Conservation (phyloP, 179 eudicot species). For the Beta corolliflora region DNA sequence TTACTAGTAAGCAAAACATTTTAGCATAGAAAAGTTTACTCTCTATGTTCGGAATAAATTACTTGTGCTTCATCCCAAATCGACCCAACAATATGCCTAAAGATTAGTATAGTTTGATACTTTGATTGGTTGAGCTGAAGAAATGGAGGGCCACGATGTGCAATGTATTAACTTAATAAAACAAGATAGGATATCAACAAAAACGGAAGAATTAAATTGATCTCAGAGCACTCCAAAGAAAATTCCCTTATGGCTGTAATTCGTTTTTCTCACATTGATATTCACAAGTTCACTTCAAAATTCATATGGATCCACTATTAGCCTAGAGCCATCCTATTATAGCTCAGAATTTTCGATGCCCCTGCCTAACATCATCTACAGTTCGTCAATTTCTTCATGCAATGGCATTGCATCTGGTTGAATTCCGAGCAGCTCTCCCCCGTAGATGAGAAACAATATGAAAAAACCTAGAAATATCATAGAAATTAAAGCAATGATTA, state of each 20-base stretch:
- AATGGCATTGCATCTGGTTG: constrained; percentile 38
- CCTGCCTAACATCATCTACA: constrained; percentile 20
- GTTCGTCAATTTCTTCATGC: constrained; percentile 23
- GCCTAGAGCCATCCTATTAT: not conserved
- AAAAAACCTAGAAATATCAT: constrained; percentile 16
- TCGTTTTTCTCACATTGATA: not conserved
- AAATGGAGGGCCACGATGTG: no score
- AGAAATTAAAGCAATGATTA: constrained; percentile 19
- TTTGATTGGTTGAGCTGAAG: no score
- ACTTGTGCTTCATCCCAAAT: no score
- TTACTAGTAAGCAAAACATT: no score
- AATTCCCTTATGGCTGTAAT: not conserved
- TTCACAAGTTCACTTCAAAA: not conserved
- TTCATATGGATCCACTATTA: not conserved
- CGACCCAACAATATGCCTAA: no score
- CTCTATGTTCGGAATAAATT: no score
- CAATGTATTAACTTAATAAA: no score
- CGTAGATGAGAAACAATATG: constrained; percentile 14
- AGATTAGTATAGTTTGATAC: no score
- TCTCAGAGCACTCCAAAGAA: no score
- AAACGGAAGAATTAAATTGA: not conserved
- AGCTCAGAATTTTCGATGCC: not conserved
- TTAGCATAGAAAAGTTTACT: no score
- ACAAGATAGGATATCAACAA: not conserved
- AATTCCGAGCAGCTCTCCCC: constrained; percentile 28